Percentiles rank a stretch among this genome's conserved stretches.
Evolutionary conservation across 169 alveolate genomes (phyloP).

Genomic region (Blepharisma undulans): DNA sequence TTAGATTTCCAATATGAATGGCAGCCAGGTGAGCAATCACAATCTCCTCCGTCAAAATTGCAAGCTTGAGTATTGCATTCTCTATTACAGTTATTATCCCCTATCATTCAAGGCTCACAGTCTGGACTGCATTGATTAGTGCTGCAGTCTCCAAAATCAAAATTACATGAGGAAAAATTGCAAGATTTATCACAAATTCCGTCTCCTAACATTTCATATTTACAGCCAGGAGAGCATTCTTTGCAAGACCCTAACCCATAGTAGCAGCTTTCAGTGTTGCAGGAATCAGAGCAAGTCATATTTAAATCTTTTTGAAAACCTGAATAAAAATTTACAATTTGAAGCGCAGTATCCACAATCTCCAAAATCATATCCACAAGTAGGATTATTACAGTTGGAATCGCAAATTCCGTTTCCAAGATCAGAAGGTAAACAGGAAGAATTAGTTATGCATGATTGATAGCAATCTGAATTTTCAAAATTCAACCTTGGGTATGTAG

Average conservation of each 20-base stretch:
- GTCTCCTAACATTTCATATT: background rate
- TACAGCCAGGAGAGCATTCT: constrained; percentile 20
- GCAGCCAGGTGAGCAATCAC: background rate
- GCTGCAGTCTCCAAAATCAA: background rate
- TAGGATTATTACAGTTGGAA: background rate
- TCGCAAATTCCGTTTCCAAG: background rate
- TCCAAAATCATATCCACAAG: background rate
- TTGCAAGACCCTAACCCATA: background rate
- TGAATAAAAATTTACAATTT: background rate
- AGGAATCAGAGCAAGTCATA: background rate
- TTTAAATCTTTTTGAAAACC: background rate
- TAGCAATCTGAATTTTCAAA: background rate
- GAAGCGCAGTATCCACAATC: background rate
- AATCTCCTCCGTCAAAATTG: background rate
- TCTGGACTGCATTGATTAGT: background rate
- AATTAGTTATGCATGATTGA: background rate
- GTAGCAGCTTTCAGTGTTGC: background rate
- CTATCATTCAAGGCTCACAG: background rate
- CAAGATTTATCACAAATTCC: background rate
- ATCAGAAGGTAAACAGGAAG: background rate
- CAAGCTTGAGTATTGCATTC: background rate
- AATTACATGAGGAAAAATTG: background rate
- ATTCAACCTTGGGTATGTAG: background rate
- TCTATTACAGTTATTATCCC: background rate
- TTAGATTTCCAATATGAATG: background rate